phyloP scores from a whole-genome alignment of 208 protist genomes.

The Leishmania tropica region DNA sequence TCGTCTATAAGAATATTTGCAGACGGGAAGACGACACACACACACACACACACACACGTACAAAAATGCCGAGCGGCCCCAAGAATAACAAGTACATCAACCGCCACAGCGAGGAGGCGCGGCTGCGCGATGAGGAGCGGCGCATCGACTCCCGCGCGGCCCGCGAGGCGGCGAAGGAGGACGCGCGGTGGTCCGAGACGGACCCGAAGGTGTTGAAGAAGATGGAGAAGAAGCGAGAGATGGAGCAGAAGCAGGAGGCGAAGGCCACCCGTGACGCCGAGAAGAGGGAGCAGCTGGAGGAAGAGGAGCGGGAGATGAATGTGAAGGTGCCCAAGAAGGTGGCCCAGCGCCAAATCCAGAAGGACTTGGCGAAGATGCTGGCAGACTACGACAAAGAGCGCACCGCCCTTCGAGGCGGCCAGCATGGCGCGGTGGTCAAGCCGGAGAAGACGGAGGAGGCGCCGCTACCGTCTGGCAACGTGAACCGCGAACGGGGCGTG shows the following conservation, averaged over 20 bases:
- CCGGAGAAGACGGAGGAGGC: constrained; percentile 14
- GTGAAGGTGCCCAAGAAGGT: constrained; percentile 76
- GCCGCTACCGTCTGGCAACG: constrained; percentile 47
- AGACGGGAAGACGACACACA: background rate
- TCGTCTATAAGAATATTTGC: background rate
- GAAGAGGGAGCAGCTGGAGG: constrained; percentile 69
- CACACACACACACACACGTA: background rate
- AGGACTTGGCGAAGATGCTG: constrained; percentile 86
- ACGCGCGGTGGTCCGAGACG: constrained; percentile 75
- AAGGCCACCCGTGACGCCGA: constrained; percentile 54
- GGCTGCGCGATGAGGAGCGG: constrained; percentile 70
- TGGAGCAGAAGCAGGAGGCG: constrained; percentile 62
- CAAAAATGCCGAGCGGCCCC: constrained; percentile 79
- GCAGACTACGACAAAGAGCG: constrained; percentile 79
- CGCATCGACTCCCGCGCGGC: constrained; percentile 29
- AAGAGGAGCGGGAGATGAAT: constrained; percentile 73
- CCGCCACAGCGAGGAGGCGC: constrained; percentile 84
- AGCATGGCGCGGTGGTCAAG: constrained; percentile 34
- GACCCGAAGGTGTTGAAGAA: constrained; percentile 67
- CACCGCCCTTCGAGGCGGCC: constrained; percentile 35
- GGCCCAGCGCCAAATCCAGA: constrained; percentile 76
- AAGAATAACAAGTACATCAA: constrained; percentile 88
- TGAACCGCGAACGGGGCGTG: constrained; percentile 43
- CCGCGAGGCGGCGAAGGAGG: constrained; percentile 50
- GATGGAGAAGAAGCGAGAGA: constrained; percentile 63